phyloP scores from a whole-genome alignment of 2,329 filamentous ascomycete species.

The Colletotrichum incanum region DNA sequence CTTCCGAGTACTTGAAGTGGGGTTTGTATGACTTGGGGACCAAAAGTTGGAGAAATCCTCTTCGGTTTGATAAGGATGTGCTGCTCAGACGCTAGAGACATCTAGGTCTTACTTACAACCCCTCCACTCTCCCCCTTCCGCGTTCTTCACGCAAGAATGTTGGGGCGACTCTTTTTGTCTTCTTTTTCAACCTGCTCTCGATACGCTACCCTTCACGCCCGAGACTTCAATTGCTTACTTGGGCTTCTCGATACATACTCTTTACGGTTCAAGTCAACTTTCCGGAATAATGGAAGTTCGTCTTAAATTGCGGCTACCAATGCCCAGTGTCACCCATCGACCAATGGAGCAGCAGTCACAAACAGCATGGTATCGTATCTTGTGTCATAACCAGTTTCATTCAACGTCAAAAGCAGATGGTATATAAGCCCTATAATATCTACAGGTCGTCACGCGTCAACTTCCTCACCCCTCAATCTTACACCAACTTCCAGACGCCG shows the following conservation, averaged over 20 bases:
- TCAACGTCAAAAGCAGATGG: constrained; percentile 41
- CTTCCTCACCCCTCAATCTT: constrained; percentile 22
- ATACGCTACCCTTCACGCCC: neutral
- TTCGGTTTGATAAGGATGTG: too few species aligned
- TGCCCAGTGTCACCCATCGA: neutral
- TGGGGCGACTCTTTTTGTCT: neutral
- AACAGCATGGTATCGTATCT: neutral
- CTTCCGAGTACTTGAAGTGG: neutral
- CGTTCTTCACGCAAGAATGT: neutral
- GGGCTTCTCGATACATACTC: neutral
- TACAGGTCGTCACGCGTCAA: constrained; percentile 24
- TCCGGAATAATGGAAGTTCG: neutral
- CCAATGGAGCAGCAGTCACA: neutral
- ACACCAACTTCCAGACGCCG: constrained; percentile 78
- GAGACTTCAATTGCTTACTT: neutral
- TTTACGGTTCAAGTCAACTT: neutral
- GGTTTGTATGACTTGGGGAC: neutral
- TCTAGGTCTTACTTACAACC: neutral
- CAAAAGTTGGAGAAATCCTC: neutral
- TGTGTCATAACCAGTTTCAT: constrained; percentile 21
- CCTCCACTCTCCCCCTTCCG: neutral
- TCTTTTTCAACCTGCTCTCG: too few species aligned
- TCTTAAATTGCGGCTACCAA: neutral
- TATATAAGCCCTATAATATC: constrained; percentile 32
- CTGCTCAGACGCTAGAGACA: neutral